Evolutionary conservation across 352 stramenopile species (phyloP).

Genomic region (Phytophthora sp.): DNA sequence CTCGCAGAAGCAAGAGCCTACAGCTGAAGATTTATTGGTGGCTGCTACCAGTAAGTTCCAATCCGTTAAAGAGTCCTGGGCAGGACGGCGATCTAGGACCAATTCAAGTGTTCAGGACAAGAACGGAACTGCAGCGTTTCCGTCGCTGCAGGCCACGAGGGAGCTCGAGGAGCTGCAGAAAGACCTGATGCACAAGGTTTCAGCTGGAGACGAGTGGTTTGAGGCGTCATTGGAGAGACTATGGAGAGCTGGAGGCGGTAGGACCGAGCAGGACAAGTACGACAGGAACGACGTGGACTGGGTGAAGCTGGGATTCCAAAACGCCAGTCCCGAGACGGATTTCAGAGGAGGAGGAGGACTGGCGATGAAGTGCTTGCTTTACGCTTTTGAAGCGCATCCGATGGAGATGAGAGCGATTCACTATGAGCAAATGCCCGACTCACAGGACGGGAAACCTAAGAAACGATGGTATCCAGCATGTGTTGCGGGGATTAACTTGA

Average conservation of each 20-base stretch:
- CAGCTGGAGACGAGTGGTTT: constrained; percentile 62
- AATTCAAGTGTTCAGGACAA: constrained; percentile 18
- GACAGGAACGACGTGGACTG: constrained; percentile 60
- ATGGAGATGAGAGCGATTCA: constrained; percentile 74
- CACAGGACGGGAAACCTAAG: constrained; percentile 30
- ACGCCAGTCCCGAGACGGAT: constrained; percentile 79
- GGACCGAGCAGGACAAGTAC: constrained; percentile 30
- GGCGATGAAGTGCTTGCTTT: constrained; percentile 86
- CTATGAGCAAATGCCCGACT: constrained; percentile 47
- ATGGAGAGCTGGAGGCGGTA: constrained; percentile 54
- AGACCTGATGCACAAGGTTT: constrained; percentile 72
- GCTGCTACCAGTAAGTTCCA: constrained; percentile 63
- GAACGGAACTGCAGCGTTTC: constrained; percentile 13
- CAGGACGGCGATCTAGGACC: constrained; percentile 27
- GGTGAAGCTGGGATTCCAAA: constrained; percentile 82
- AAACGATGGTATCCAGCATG: constrained; percentile 82
- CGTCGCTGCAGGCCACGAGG: constrained; percentile 41
- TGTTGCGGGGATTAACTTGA: constrained; percentile 86
- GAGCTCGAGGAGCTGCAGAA: constrained; percentile 66
- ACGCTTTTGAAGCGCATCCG: constrained; percentile 78
- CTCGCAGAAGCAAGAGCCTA: constrained; percentile 65
- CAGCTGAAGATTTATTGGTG: constrained; percentile 64
- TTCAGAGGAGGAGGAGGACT: constrained; percentile 82
- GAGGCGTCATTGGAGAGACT: constrained; percentile 66
- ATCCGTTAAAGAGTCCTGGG: constrained; percentile 44